phyloP scores from a whole-genome alignment of 2,329 filamentous ascomycete genomes.

The Septoria linicola region DNA sequence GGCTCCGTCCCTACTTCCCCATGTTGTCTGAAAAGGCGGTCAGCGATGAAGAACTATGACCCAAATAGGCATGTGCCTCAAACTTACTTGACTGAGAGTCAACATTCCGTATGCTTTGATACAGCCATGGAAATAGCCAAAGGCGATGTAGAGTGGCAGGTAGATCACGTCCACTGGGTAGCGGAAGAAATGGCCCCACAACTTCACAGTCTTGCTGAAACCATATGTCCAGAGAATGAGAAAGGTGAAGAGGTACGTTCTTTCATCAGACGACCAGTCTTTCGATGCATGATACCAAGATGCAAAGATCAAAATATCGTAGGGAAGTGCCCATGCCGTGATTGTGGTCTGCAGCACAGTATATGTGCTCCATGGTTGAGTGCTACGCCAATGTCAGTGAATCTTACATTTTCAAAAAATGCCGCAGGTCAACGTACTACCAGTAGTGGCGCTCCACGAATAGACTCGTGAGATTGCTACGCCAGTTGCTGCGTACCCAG shows the following conservation, averaged over 20 bases:
- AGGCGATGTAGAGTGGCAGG: conserved; percentile 80
- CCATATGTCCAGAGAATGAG: conserved; percentile 71
- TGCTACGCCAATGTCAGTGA: conserved; percentile 52
- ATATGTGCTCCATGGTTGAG: conserved; percentile 91
- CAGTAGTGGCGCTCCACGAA: conserved; percentile 80
- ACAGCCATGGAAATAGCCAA: conserved; percentile 88
- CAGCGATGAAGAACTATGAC: conserved; percentile 20
- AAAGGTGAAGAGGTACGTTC: conserved; percentile 55
- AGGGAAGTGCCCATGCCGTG: conserved; percentile 78
- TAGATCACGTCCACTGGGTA: conserved; percentile 79
- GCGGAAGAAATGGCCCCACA: conserved; percentile 79
- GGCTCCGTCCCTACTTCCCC: conserved; percentile 90
- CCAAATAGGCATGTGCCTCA: conserved; percentile 12
- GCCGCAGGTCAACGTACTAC: conserved; percentile 62
- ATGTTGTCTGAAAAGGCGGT: conserved; percentile 69
- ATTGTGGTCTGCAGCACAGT: conserved; percentile 90
- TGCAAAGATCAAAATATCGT: conserved; percentile 71
- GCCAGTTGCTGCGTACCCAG: conserved; percentile 97
- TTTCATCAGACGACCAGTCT: conserved; percentile 37
- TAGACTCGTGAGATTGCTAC: conserved; percentile 91
- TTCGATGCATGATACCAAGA: conserved; percentile 67
- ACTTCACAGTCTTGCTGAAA: conserved; percentile 87
- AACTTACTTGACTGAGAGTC: conserved; percentile 68
- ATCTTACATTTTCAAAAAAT: conserved; percentile 12
- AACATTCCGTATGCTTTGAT: conserved; percentile 88